A percentile compares a stretch with the other conserved stretches of the same genome.
phyloP scores from a whole-genome alignment of 2,329 filamentous ascomycete genomes.

The Claviceps sp. region DNA sequence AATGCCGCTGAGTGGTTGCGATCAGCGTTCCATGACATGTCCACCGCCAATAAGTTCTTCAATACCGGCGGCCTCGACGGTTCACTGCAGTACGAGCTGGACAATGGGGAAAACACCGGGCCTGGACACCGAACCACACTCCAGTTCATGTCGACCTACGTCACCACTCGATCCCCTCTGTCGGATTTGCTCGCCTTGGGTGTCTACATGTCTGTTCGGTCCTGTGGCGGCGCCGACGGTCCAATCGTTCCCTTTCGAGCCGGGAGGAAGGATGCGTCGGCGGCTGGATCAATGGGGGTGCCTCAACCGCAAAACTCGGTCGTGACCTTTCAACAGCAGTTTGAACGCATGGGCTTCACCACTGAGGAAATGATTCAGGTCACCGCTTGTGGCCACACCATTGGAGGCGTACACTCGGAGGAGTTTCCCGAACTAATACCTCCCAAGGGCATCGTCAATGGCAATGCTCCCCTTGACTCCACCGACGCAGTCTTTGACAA shows the following conservation, averaged over 20 bases:
- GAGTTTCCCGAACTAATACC: constrained; percentile 41
- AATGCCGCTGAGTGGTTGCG: constrained; percentile 50
- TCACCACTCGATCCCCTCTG: constrained; percentile 36
- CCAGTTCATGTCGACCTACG: constrained; percentile 37
- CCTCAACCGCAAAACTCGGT: constrained; percentile 44
- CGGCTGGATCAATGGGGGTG: constrained; percentile 33
- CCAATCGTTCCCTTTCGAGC: constrained; percentile 32
- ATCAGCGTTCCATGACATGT: constrained; percentile 49
- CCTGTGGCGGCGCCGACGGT: constrained; percentile 39
- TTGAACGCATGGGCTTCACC: constrained; percentile 43
- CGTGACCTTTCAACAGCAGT: constrained; percentile 38
- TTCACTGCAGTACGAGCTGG: constrained; percentile 46
- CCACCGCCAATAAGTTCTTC: constrained; percentile 35
- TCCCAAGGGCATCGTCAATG: constrained; percentile 27
- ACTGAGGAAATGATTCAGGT: constrained; percentile 45
- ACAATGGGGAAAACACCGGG: constrained; percentile 41
- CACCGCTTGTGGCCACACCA: constrained; percentile 46
- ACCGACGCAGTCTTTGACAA: constrained; percentile 39
- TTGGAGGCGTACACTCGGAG: constrained; percentile 43
- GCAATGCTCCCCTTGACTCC: constrained; percentile 32
- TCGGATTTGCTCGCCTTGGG: constrained; percentile 45
- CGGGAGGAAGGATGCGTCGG: constrained; percentile 41
- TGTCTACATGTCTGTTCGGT: constrained; percentile 43
- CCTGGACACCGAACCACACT: constrained; percentile 40
- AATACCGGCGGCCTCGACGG: constrained; percentile 42